Percentiles rank a stretch among this genome's conserved stretches.
These are phyloP conservation scores for Syzygium oleosum DNA, from an alignment of 345 rosid genomes.

Conservation along the genomic window DNA sequence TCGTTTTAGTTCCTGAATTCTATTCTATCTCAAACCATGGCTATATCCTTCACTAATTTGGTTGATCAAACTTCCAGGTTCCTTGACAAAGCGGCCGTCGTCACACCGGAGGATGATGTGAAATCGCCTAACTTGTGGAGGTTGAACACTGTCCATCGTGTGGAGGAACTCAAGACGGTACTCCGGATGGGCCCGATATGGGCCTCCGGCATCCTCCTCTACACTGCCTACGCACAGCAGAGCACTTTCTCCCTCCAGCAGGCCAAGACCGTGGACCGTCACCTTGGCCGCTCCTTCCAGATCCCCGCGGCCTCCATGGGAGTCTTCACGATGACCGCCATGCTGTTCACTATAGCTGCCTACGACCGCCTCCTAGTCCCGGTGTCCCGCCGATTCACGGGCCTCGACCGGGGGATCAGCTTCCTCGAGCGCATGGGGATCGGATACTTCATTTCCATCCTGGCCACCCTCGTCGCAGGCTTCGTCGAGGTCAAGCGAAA, in stretches of 20 bases:
- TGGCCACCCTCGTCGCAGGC: constrained; percentile 75
- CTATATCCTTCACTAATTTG: not conserved
- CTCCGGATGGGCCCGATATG: constrained; percentile 91
- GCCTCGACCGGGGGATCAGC: constrained; percentile 70
- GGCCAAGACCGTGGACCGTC: constrained; percentile 82
- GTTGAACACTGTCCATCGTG: constrained; percentile 72
- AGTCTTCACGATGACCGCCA: constrained; percentile 65
- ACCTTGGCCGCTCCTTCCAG: constrained; percentile 56
- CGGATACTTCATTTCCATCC: constrained; percentile 56
- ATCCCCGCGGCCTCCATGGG: constrained; percentile 90
- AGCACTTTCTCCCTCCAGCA: constrained; percentile 74
- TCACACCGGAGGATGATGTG: constrained; percentile 39
- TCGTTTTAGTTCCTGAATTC: too few species aligned
- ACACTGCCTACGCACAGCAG: constrained; percentile 76
- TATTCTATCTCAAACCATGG: not conserved
- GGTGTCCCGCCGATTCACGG: constrained; percentile 45
- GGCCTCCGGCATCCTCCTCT: constrained; percentile 75
- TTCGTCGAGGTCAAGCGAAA: constrained; percentile 65
- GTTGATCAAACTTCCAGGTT: constrained; percentile 29
- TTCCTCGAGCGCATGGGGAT: constrained; percentile 80
- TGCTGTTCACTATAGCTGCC: constrained; percentile 59
- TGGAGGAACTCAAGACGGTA: constrained; percentile 74
- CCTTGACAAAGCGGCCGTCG: constrained; percentile 75
- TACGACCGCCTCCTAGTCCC: constrained; percentile 68
- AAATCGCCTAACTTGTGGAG: constrained; percentile 61